phyloP scores from a whole-genome alignment of 108 stramenopile species.

The Skeletonema costatum region DNA sequence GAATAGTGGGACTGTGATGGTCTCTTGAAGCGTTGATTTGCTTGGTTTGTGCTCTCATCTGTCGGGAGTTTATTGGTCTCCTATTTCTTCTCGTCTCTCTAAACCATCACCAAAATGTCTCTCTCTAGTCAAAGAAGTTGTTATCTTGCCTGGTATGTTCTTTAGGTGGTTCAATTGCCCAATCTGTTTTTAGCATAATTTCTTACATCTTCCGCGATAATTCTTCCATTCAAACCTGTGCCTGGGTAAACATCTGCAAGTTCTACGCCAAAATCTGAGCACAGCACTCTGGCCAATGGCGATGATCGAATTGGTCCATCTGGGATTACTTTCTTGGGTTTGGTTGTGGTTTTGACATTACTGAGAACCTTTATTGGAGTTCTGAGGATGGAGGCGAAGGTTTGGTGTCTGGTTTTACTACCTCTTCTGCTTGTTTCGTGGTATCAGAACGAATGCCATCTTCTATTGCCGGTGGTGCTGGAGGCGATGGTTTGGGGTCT shows the following conservation, averaged over 20 bases:
- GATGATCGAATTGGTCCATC: slow-evolving; percentile 23
- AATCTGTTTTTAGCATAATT: slow-evolving; percentile 12
- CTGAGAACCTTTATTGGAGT: neutral
- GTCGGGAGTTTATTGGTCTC: neutral
- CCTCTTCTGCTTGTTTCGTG: neutral
- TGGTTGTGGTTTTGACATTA: neutral
- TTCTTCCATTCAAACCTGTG: slow-evolving; percentile 16
- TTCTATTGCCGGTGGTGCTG: neutral
- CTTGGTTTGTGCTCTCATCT: neutral
- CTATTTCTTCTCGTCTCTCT: neutral
- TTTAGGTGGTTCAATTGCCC: neutral
- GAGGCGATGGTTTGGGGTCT: neutral
- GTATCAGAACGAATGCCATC: neutral
- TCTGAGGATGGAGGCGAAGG: neutral
- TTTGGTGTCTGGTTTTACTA: neutral
- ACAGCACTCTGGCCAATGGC: slow-evolving; percentile 20
- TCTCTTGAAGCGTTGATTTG: neutral
- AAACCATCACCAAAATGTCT: neutral
- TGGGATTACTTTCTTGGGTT: neutral
- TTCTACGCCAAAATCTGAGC: slow-evolving; percentile 8
- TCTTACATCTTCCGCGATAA: slow-evolving; percentile 19
- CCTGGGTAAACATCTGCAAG: slow-evolving; percentile 14
- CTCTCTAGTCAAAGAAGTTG: neutral
- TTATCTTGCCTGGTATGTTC: neutral
- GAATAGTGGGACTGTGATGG: neutral